Evolutionary conservation across 75 land plant genomes (phyloP).

Genomic region (Pinus tabuliformis): DNA sequence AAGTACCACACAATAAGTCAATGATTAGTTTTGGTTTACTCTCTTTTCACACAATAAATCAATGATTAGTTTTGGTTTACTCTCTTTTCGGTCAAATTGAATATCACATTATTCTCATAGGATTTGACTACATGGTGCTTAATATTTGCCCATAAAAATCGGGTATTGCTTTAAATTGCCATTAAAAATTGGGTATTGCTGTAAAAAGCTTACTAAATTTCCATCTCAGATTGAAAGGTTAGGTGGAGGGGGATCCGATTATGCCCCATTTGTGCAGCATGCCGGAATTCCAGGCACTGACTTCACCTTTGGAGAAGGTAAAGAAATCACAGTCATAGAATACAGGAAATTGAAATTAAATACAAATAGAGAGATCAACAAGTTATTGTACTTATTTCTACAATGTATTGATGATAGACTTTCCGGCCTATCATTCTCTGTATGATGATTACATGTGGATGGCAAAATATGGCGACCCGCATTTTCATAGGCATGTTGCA

Average conservation of each 20-base stretch:
- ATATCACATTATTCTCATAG: too few relatives aligned
- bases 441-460: slow-evolving; percentile 85
- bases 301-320: slow-evolving; percentile 60
- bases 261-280: slow-evolving; percentile 81
- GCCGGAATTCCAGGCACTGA: slow-evolving; percentile 64
- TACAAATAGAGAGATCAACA: too few relatives aligned
- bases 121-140: too few relatives aligned
- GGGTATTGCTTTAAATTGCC: too few relatives aligned
- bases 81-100: too few relatives aligned
- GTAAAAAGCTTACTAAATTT: background rate
- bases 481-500: slow-evolving; percentile 74
- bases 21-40: too few relatives aligned
- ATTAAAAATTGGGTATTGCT: too few relatives aligned
- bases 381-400: background rate
- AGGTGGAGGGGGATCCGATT: slow-evolving; percentile 85
- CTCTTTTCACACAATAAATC: too few relatives aligned
- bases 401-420: slow-evolving; percentile 28
- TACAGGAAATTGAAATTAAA: background rate
- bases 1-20: too few relatives aligned
- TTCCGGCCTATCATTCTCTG: slow-evolving; percentile 78
- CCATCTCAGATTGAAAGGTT: slow-evolving; percentile 55
- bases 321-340: background rate
- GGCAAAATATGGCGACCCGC: slow-evolving; percentile 74
- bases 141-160: too few relatives aligned
- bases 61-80: too few relatives aligned